Conservation (phyloP, 1,284 basidiomycete species). For the Lentinus polychrous region DNA sequence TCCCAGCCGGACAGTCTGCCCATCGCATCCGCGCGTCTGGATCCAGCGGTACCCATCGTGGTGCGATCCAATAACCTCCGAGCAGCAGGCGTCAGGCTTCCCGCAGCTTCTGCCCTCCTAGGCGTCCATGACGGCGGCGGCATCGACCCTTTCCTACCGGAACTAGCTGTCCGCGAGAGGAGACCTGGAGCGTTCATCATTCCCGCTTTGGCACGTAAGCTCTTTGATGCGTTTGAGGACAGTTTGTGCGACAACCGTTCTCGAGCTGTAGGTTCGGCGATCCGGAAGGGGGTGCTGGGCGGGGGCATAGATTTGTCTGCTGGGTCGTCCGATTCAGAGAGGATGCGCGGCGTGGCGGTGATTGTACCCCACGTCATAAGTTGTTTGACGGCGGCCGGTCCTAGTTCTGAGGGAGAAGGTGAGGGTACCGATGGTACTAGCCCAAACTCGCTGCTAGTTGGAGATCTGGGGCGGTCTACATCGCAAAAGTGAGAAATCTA, state of each 20-base stretch:
- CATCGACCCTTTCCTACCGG: slow-evolving; percentile 45
- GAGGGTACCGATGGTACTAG: slow-evolving; percentile 84
- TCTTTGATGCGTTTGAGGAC: slow-evolving; percentile 65
- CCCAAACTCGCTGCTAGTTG: slow-evolving; percentile 52
- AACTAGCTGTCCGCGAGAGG: slow-evolving; percentile 25
- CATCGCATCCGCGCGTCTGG: slow-evolving; percentile 65
- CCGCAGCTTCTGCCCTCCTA: slow-evolving; percentile 53
- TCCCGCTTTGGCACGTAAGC: slow-evolving; percentile 61
- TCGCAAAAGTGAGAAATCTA: slow-evolving; percentile 9
- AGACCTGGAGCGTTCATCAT: slow-evolving; percentile 35
- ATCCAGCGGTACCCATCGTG: slow-evolving; percentile 51
- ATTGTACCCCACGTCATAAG: slow-evolving; percentile 94
- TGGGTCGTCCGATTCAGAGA: slow-evolving; percentile 60
- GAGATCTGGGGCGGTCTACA: slow-evolving; percentile 52
- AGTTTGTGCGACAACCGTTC: slow-evolving; percentile 76
- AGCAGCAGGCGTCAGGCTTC: slow-evolving; percentile 78
- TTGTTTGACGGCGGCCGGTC: slow-evolving; percentile 70
- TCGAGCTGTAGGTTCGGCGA: slow-evolving; percentile 62
- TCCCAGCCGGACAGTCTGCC: slow-evolving; percentile 58
- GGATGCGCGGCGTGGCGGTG: slow-evolving; percentile 77
- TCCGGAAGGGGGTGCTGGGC: slow-evolving; percentile 60
- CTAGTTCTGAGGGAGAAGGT: slow-evolving; percentile 75
- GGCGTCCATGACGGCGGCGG: slow-evolving; percentile 67
- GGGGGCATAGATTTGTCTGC: slow-evolving; percentile 33
- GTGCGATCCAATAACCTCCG: slow-evolving; percentile 67